phyloP scores from a whole-genome alignment of 176 grass and related monocot genomes.

The Zea luxurians region DNA sequence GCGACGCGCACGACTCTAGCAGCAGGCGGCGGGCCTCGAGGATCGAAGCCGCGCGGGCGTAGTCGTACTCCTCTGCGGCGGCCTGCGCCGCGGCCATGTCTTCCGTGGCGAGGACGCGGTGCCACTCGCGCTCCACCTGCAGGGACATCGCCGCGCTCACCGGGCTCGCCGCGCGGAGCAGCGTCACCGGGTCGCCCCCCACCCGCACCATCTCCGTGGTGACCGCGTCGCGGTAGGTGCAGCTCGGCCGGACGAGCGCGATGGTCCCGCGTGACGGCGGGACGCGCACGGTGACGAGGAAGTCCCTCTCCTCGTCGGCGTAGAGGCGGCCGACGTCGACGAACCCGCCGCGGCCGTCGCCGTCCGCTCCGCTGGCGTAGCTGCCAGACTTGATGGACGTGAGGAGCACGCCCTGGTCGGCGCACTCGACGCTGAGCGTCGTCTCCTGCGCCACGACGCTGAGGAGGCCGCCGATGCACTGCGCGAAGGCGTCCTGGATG shows the following conservation, averaged over 20 bases:
- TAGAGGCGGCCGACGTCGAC: constrained; percentile 65
- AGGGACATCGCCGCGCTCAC: constrained; percentile 25
- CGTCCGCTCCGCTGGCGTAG: constrained; percentile 41
- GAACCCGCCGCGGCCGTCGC: constrained; percentile 33
- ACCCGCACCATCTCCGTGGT: constrained; percentile 38
- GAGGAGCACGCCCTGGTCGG: constrained; percentile 41
- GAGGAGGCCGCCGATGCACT: constrained; percentile 69
- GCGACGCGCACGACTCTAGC: constrained; percentile 16
- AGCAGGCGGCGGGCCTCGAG: constrained; percentile 17
- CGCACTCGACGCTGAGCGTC: constrained; percentile 47
- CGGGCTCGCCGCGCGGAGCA: constrained; percentile 21
- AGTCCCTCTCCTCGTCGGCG: constrained; percentile 75
- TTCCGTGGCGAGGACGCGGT: constrained; percentile 41
- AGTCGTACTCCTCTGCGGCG: constrained; percentile 35
- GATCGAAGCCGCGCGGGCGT: constrained; percentile 29
- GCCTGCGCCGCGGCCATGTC: constrained; percentile 41
- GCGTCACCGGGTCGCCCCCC: constrained; percentile 32
- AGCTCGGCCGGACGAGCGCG: constrained; percentile 42
- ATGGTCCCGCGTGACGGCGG: constrained; percentile 23
- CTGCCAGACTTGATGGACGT: constrained; percentile 57
- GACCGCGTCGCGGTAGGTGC: constrained; percentile 53
- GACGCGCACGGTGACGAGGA: constrained; percentile 56
- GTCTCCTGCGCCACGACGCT: constrained; percentile 61
- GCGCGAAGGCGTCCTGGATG: constrained; percentile 71
- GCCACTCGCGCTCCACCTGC: constrained; percentile 57